phyloP scores from a whole-genome alignment of 148 eudicot species.

The Drosera capensis region DNA sequence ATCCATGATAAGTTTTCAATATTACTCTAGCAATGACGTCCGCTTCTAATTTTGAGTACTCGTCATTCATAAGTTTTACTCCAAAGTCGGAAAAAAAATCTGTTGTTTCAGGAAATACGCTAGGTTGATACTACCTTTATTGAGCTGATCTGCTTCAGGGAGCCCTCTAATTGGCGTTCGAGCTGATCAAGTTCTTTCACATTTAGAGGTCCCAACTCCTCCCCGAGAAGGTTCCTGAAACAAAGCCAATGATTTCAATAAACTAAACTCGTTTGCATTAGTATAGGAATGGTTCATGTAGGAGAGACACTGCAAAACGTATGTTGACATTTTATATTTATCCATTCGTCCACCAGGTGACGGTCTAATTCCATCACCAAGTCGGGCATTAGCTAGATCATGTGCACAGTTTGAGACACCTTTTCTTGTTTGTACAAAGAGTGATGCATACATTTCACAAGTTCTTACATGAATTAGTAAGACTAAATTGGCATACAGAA shows the following conservation, averaged over 20 bases:
- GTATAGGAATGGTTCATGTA: neutral
- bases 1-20: neutral
- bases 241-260: neutral
- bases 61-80: neutral
- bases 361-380: neutral
- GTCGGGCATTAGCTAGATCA: too few relatives aligned
- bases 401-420: too few relatives aligned
- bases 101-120: neutral
- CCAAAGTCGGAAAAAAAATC: neutral
- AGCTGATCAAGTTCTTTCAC: conserved; percentile 43
- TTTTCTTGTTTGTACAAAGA: too few relatives aligned
- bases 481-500: too few relatives aligned
- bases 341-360: too few relatives aligned
- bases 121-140: conserved; percentile 15
- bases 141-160: conserved; percentile 27
- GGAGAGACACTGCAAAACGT: neutral
- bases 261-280: neutral
- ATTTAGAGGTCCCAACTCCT: conserved; percentile 37
- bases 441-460: too few relatives aligned
- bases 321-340: too few relatives aligned
- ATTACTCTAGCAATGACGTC: neutral
- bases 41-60: too few relatives aligned
- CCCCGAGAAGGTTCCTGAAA: conserved; percentile 31
- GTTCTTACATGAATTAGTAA: too few relatives aligned
- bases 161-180: conserved; percentile 33